Conservation (phyloP, 2,329 filamentous ascomycete species). For the Claviceps paspali region DNA sequence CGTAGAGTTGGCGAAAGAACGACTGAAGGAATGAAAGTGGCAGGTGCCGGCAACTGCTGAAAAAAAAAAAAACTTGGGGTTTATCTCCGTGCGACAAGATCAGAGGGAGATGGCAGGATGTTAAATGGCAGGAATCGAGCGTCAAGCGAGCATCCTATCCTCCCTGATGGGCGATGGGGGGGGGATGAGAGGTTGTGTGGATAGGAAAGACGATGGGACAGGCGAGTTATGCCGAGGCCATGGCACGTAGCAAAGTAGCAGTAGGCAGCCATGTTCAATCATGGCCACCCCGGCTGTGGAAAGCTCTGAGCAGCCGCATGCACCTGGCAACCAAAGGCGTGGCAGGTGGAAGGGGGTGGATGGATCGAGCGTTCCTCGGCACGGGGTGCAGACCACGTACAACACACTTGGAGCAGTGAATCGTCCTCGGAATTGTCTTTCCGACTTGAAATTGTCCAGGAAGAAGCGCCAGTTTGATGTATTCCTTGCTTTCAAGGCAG, state of each 20-base stretch:
- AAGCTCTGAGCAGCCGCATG: constrained; percentile 5
- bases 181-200: neutral
- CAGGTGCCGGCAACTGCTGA: constrained; percentile 15
- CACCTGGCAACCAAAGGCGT: constrained; percentile 1
- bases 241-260: neutral
- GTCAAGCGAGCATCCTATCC: constrained; percentile 6
- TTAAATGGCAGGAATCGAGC: constrained; percentile 11
- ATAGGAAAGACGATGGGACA: constrained; percentile 5
- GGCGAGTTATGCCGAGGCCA: constrained; percentile 3
- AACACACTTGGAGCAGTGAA: neutral
- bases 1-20: constrained; percentile 1
- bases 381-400: neutral
- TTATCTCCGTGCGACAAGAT: constrained; percentile 5
- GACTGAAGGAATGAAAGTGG: constrained; percentile 6
- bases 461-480: neutral
- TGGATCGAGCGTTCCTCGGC: neutral
- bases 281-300: neutral
- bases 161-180: neutral
- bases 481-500: neutral
- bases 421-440: neutral
- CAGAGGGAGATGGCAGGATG: constrained; percentile 10
- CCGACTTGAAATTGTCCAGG: neutral
- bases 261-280: neutral
- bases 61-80: constrained; percentile 3
- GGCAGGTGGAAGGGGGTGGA: constrained; percentile 3